These are phyloP conservation scores for Alternaria sp. DNA, from an alignment of 2,329 filamentous ascomycete genomes.

Conservation along the genomic window DNA sequence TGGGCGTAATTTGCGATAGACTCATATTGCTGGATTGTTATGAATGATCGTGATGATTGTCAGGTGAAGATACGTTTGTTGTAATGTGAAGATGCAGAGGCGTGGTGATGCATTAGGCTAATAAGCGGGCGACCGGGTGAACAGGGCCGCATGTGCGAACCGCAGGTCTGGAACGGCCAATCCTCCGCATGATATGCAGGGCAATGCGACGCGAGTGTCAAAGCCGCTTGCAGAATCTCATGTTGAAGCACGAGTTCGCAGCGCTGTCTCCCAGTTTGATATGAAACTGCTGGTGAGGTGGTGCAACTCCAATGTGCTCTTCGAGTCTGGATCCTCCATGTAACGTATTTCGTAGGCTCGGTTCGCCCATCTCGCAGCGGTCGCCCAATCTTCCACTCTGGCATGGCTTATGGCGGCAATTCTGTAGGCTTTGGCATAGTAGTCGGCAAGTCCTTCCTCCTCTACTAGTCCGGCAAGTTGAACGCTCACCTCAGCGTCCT, in stretches of 20 bases:
- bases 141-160: conserved; percentile 27
- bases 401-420: conserved; percentile 41
- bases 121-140: conserved; percentile 23
- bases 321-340: conserved; percentile 37
- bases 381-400: conserved; percentile 36
- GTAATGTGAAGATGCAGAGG: conserved; percentile 3
- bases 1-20: background rate
- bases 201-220: background rate
- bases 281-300: conserved; percentile 38
- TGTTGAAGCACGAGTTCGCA: conserved; percentile 17
- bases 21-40: background rate
- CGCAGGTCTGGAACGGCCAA: conserved; percentile 10
- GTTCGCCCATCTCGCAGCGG: conserved; percentile 40
- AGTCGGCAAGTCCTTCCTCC: conserved; percentile 43
- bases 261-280: conserved; percentile 36
- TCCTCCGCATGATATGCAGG: background rate
- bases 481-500: conserved; percentile 35
- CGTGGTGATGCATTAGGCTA: conserved; percentile 30
- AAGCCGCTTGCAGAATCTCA: background rate
- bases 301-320: conserved; percentile 37
- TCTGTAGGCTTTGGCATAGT: conserved; percentile 43
- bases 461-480: conserved; percentile 40
- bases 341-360: conserved; percentile 37
- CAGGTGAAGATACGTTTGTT: conserved; percentile 8
- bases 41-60: background rate